Evolutionary conservation across 2,329 filamentous ascomycete species (phyloP).

Genomic region (Huntiella moniliformis): DNA sequence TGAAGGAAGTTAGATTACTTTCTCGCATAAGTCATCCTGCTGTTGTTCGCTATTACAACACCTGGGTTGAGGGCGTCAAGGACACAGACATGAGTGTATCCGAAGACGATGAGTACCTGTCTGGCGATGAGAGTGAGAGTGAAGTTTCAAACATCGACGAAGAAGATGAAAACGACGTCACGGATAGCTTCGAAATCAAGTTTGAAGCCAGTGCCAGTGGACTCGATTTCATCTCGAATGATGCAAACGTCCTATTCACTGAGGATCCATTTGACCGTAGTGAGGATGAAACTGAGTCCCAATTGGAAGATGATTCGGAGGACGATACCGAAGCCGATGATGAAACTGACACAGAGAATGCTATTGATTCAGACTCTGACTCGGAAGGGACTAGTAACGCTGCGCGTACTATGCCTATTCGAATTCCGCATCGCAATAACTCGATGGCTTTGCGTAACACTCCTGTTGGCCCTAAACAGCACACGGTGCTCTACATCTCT

Average conservation of each 20-base stretch:
- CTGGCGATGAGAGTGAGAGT: constrained; percentile 32
- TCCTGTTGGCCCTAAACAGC: constrained; percentile 19
- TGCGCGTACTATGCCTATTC: constrained; percentile 1
- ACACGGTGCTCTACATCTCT: constrained; percentile 79
- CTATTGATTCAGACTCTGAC: not conserved
- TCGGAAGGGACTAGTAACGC: not conserved
- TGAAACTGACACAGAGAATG: not conserved
- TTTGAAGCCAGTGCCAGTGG: constrained; percentile 50
- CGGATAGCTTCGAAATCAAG: constrained; percentile 15
- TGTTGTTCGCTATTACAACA: constrained; percentile 79
- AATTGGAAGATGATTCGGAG: constrained; percentile 20
- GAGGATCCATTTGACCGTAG: constrained; percentile 16
- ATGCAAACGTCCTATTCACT: constrained; percentile 49
- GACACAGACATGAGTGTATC: constrained; percentile 27
- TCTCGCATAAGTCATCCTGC: constrained; percentile 83
- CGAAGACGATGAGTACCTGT: constrained; percentile 33
- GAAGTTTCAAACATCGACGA: constrained; percentile 20
- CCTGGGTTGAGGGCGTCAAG: constrained; percentile 65
- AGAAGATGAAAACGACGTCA: constrained; percentile 9
- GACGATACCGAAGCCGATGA: not conserved
- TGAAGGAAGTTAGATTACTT: constrained; percentile 72
- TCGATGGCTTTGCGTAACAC: constrained; percentile 13
- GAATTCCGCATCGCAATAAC: not conserved
- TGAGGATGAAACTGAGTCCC: constrained; percentile 17
- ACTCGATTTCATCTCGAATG: constrained; percentile 63